Evolutionary conservation across 257 asterid species (phyloP).

Genomic region (Ilex aquifolium): DNA sequence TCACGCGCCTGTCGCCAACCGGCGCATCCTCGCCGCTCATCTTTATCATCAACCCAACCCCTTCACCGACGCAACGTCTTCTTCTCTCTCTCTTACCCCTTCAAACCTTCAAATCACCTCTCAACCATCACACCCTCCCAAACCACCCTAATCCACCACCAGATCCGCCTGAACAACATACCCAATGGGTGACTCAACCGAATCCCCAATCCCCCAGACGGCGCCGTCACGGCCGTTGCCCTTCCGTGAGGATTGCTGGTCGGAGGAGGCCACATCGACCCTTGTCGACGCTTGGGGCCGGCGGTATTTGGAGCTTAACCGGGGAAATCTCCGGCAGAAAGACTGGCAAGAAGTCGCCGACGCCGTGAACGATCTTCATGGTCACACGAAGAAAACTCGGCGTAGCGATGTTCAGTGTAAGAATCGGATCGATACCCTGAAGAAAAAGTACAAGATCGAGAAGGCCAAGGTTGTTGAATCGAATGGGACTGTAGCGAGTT

Average conservation of each 20-base stretch:
- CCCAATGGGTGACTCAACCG: constrained; percentile 51
- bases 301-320: constrained; percentile 62
- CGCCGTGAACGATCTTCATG: constrained; percentile 58
- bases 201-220: constrained; percentile 30
- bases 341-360: constrained; percentile 91
- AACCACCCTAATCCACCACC: too few species aligned
- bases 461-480: constrained; percentile 51
- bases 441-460: constrained; percentile 81
- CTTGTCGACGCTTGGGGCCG: constrained; percentile 79
- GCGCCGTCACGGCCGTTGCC: constrained; percentile 49
- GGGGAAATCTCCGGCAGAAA: constrained; percentile 76
- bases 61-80: too few species aligned
- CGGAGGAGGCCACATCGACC: constrained; percentile 77
- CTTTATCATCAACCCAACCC: background rate
- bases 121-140: too few species aligned
- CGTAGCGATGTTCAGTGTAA: constrained; percentile 84
- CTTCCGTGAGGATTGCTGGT: constrained; percentile 85
- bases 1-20: constrained; percentile 1
- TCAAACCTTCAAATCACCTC: too few species aligned
- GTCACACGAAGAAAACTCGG: constrained; percentile 53
- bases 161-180: too few species aligned
- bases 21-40: background rate
- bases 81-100: too few species aligned
- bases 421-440: constrained; percentile 88
- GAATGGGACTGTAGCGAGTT: constrained; percentile 35